Evolutionary conservation across 176 grass and related monocot genomes (phyloP).

Genomic region (Areca catechu): DNA sequence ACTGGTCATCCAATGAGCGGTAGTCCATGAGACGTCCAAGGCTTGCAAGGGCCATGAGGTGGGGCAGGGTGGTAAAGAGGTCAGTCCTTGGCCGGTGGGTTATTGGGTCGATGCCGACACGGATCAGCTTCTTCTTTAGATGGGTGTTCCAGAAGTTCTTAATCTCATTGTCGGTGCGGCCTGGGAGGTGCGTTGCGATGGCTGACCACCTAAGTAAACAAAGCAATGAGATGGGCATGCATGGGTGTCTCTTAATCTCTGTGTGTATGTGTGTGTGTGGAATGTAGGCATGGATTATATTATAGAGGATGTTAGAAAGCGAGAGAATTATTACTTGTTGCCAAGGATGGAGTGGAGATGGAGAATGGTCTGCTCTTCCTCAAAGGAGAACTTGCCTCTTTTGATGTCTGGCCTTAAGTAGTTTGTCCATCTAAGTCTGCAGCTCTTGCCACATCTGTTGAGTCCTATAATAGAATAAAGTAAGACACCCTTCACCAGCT

Average conservation of each 20-base stretch:
- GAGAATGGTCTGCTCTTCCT: slow-evolving; percentile 13
- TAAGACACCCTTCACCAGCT: too few species aligned
- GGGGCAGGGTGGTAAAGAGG: not conserved
- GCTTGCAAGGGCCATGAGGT: not conserved
- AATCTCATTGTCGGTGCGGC: slow-evolving; percentile 9
- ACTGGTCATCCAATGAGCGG: slow-evolving; percentile 2
- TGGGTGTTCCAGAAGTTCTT: slow-evolving; percentile 22
- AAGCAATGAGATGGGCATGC: too few species aligned
- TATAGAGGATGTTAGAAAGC: not conserved
- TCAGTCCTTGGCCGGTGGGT: slow-evolving; percentile 11
- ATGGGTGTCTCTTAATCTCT: too few species aligned
- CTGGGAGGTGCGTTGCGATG: slow-evolving; percentile 7
- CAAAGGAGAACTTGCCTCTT: slow-evolving; percentile 8
- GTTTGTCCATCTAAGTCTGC: slow-evolving; percentile 13
- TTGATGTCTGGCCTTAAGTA: slow-evolving; percentile 15
- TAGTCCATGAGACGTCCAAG: not conserved
- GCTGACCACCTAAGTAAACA: slow-evolving; percentile 9
- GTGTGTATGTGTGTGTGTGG: too few species aligned
- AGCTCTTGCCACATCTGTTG: slow-evolving; percentile 13
- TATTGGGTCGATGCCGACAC: slow-evolving; percentile 1
- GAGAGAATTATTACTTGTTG: slow-evolving; percentile 5
- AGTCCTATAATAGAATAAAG: not conserved
- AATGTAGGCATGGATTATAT: too few species aligned
- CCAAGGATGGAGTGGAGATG: slow-evolving; percentile 9
- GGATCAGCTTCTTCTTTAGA: slow-evolving; percentile 10